Conservation (phyloP, 1,284 basidiomycete species). For the Leccinum subrobustum region DNA sequence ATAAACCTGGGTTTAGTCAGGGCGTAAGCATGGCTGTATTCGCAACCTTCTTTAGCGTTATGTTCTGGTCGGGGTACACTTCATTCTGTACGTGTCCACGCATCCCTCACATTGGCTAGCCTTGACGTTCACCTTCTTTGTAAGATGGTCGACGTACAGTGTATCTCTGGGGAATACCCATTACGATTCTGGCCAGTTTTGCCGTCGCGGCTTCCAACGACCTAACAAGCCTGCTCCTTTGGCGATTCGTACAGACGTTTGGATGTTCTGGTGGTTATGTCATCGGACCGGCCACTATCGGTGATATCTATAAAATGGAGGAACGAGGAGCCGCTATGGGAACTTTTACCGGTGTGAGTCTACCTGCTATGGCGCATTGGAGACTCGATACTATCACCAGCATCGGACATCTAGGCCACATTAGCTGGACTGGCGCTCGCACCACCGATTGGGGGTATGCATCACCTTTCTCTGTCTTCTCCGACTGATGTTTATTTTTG, state of each 20-base stretch:
- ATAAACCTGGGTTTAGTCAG: conserved; percentile 18
- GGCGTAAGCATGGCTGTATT: conserved; percentile 29
- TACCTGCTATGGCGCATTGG: background rate
- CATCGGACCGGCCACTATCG: conserved; percentile 49
- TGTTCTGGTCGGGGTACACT: conserved; percentile 28
- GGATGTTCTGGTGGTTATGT: conserved; percentile 40
- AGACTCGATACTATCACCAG: background rate
- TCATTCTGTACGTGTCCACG: conserved; percentile 29
- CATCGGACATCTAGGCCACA: conserved; percentile 33
- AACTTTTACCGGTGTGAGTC: conserved; percentile 41
- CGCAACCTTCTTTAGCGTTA: conserved; percentile 20
- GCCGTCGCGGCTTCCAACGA: conserved; percentile 39
- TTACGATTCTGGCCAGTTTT: conserved; percentile 43
- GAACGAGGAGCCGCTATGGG: conserved; percentile 51
- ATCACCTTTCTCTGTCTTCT: background rate
- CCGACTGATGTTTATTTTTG: background rate
- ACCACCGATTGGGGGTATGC: conserved; percentile 43
- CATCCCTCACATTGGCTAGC: background rate
- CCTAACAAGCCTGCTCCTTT: conserved; percentile 41
- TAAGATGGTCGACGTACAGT: conserved; percentile 43
- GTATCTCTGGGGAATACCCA: conserved; percentile 46
- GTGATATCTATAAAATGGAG: conserved; percentile 47
- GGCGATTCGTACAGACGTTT: conserved; percentile 48
- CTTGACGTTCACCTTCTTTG: conserved; percentile 4
- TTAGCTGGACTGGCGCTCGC: conserved; percentile 47